These are phyloP conservation scores for Fragosphaeria purpurea DNA, from an alignment of 2,329 filamentous ascomycete genomes.

Conservation along the genomic window DNA sequence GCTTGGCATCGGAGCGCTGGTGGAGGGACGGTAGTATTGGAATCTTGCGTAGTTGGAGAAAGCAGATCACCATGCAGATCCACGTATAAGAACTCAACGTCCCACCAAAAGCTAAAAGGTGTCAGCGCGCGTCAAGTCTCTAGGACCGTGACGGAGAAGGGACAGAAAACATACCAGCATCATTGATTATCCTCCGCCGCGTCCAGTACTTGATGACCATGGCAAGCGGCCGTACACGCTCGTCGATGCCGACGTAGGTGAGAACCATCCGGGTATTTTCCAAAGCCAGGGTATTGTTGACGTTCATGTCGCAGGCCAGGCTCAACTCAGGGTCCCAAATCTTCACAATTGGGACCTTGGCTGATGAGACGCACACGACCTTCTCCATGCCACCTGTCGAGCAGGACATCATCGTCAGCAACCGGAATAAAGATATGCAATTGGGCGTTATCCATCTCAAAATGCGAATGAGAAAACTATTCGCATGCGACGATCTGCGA, in stretches of 20 bases:
- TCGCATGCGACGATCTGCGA: too few relatives aligned
- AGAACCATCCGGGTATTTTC: constrained; percentile 98
- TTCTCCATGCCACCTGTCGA: constrained; percentile 82
- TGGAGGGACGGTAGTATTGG: constrained; percentile 82
- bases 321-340: constrained; percentile 92
- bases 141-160: background rate
- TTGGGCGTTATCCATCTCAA: too few relatives aligned
- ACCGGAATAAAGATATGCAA: background rate
- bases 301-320: constrained; percentile 93
- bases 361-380: constrained; percentile 86
- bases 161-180: constrained; percentile 57
- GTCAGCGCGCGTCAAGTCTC: too few relatives aligned
- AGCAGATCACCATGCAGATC: constrained; percentile 98
- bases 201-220: constrained; percentile 99
- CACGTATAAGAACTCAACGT: constrained; percentile 97
- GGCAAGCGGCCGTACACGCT: constrained; percentile 78
- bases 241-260: constrained; percentile 89
- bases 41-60: constrained; percentile 77
- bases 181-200: constrained; percentile 81
- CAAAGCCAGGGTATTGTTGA: constrained; percentile 90
- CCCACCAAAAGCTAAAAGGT: constrained; percentile 64
- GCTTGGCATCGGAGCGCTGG: constrained; percentile 54
- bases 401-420: background rate
- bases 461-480: too few relatives aligned
- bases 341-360: constrained; percentile 97